Evolutionary conservation across 345 rosid genomes (phyloP).

Genomic region (Eucalyptus microcorys): DNA sequence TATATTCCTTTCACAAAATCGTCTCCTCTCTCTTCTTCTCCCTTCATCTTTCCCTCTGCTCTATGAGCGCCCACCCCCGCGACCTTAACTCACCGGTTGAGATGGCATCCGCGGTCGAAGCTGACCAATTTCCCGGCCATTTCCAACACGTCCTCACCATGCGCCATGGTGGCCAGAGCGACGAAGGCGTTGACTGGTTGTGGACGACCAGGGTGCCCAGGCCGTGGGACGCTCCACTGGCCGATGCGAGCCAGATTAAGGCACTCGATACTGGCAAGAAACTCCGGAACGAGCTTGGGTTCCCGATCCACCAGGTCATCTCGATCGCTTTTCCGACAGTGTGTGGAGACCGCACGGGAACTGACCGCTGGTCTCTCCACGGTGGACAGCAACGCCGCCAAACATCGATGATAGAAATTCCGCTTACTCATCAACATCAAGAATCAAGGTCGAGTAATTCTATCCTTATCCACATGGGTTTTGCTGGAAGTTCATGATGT

Average conservation of each 20-base stretch:
- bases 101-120: neutral
- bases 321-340: conserved; percentile 72
- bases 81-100: neutral
- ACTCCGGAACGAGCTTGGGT: conserved; percentile 27
- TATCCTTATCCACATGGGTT: neutral
- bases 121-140: no score
- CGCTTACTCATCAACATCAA: conserved; percentile 23
- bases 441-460: neutral
- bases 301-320: conserved; percentile 65
- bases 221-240: conserved; percentile 77
- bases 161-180: conserved; percentile 82
- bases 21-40: neutral
- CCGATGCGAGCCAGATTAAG: conserved; percentile 24
- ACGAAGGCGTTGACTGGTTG: conserved; percentile 22
- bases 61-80: neutral
- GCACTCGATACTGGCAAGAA: conserved; percentile 40
- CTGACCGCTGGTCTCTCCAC: conserved; percentile 48
- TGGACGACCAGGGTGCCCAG: conserved; percentile 44
- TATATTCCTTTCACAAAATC: no score
- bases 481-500: neutral
- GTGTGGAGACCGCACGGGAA: conserved; percentile 59
- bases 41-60: neutral
- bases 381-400: neutral
- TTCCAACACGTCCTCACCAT: conserved; percentile 62
- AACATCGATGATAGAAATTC: conserved; percentile 1